Evolutionary conservation across 306 rosid species (phyloP).

Genomic region (Vigna hirtella): DNA sequence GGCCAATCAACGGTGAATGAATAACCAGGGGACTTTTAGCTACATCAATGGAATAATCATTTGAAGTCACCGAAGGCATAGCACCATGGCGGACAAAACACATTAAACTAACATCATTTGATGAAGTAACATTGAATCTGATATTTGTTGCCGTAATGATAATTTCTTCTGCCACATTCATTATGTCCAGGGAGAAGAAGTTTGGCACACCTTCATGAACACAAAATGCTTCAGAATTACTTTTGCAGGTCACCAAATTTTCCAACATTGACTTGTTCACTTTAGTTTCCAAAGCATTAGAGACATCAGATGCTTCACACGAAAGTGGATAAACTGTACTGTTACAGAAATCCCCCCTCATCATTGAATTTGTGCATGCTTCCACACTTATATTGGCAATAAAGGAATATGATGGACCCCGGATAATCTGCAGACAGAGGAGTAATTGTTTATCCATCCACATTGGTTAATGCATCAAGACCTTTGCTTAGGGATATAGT

Average conservation of each 20-base stretch:
- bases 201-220: constrained; percentile 57
- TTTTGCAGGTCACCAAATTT: constrained; percentile 59
- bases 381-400: constrained; percentile 76
- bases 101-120: constrained; percentile 55
- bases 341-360: constrained; percentile 76
- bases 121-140: constrained; percentile 50
- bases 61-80: constrained; percentile 62
- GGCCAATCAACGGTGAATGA: constrained; percentile 70
- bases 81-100: constrained; percentile 79
- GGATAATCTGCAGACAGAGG: constrained; percentile 61
- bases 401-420: constrained; percentile 68
- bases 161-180: constrained; percentile 67
- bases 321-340: constrained; percentile 73
- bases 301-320: constrained; percentile 53
- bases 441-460: constrained; percentile 21
- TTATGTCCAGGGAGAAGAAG: constrained; percentile 66
- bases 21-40: constrained; percentile 58
- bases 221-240: constrained; percentile 56
- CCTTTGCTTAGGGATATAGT: neutral
- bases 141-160: constrained; percentile 55
- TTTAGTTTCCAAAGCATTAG: constrained; percentile 44
- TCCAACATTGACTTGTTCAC: constrained; percentile 44
- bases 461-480: constrained; percentile 9
- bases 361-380: constrained; percentile 68
- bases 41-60: constrained; percentile 70